A percentile compares a stretch with the other conserved stretches of the same genome.
Conservation (phyloP, 2,329 filamentous ascomycete species). For the Sporothrix inflata region DNA sequence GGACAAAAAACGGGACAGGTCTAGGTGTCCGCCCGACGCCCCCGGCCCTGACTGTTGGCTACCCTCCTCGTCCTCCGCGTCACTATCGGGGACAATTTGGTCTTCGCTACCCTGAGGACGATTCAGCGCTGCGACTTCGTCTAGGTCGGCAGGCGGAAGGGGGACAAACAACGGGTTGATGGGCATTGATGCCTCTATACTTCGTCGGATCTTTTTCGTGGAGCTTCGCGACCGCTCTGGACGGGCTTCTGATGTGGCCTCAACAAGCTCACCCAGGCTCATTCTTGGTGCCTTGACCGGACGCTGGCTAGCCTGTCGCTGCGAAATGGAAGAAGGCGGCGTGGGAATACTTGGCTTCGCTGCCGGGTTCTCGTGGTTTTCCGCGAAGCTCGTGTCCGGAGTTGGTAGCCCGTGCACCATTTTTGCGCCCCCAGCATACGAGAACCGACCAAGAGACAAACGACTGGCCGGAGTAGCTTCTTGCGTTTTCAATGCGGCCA, state of each 20-base stretch:
- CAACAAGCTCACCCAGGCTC: slow-evolving; percentile 31
- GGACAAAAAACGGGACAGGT: slow-evolving; percentile 56
- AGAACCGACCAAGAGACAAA: slow-evolving; percentile 34
- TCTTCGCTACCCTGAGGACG: slow-evolving; percentile 58
- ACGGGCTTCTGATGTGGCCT: slow-evolving; percentile 14
- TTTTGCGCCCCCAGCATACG: slow-evolving; percentile 33
- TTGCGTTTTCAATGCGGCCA: not conserved
- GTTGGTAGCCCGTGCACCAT: slow-evolving; percentile 48
- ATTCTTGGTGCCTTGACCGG: slow-evolving; percentile 6
- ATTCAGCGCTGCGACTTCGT: slow-evolving; percentile 58
- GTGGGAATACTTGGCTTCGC: slow-evolving; percentile 3
- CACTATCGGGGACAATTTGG: slow-evolving; percentile 57
- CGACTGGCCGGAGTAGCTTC: slow-evolving; percentile 24
- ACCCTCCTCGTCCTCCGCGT: slow-evolving; percentile 48
- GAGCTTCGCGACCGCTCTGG: not conserved
- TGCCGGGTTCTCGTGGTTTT: not conserved
- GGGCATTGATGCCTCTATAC: slow-evolving; percentile 35
- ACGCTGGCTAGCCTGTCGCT: not conserved
- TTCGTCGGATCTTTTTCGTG: slow-evolving; percentile 33
- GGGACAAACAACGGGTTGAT: slow-evolving; percentile 60
- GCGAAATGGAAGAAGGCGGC: slow-evolving; percentile 19
- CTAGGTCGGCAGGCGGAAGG: slow-evolving; percentile 57
- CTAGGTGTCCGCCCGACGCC: slow-evolving; percentile 40
- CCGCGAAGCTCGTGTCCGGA: slow-evolving; percentile 41
- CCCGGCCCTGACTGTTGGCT: not conserved